Base-by-base conservation (phyloP, 106 monocot species). In the Dendrobium catenatum region DNA sequence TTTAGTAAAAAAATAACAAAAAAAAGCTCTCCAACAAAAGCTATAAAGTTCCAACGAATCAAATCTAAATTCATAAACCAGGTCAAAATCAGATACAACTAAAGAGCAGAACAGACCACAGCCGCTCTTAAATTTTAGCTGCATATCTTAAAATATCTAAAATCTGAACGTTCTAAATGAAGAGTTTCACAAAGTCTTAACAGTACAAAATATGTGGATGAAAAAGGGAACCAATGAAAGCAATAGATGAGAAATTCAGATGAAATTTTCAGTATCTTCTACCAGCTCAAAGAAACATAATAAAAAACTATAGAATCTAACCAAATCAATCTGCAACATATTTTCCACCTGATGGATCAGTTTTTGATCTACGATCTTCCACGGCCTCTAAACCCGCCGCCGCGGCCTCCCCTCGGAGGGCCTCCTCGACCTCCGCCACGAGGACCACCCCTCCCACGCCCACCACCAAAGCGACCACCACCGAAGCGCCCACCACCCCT, bases 341-440 rank as follows among this genome's bases (percentile, higher is more conserved):
- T 51, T 15, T 51, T 51, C 51, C 51, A 51, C 51, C 51, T 15
- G 13, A 51, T 13, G 51, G 15, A 13, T 51, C 13, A 61, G 20
- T 61, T 61, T 61, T 61, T 22, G 19, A 61, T 70, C 55, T 89
- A 89, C 11, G 49, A 82, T 78, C 92, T 87, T 72, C 89, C 92
- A 27, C 92, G 82, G 5, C 87, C 89, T 79, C 92, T 86, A 68
- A 91, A 91, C 26, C 91, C 92, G 43, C 79, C 80, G 72, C 85
- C 55, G 27, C 84, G 77, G n/a, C 88, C 82, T 37, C 90, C 87
- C 54, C 90, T 88, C 24, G 88, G 85, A 59, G 87, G 82, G 3
- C 85, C 85, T 0, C 91, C 81, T 16, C 70, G 33, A 33, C 70
- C 70, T 1, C 91, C 82, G 16, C 91, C 87, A 29, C 89, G 79